phyloP scores from a whole-genome alignment of 2,329 filamentous ascomycete genomes.

The Parastagonospora avenae region DNA sequence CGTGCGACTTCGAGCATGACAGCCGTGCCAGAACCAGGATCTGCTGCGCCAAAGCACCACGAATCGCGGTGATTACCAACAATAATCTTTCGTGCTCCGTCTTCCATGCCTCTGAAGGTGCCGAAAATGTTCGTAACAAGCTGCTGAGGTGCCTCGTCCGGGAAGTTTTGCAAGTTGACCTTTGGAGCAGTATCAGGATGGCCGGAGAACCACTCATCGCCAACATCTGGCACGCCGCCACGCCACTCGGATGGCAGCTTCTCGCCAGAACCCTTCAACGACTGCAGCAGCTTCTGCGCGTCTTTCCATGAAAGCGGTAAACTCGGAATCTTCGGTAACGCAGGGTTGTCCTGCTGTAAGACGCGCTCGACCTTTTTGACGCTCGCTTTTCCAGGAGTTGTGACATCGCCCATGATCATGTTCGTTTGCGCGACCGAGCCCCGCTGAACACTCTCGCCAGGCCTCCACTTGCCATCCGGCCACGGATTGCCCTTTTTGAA shows the following conservation, averaged over 20 bases:
- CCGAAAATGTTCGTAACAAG: constrained; percentile 93
- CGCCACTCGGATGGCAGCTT: constrained; percentile 72
- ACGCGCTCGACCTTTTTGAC: constrained; percentile 69
- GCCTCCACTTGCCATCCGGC: constrained; percentile 80
- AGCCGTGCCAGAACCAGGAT: constrained; percentile 84
- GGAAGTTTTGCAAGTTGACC: constrained; percentile 82
- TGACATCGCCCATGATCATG: constrained; percentile 86
- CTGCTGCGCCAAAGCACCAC: constrained; percentile 85
- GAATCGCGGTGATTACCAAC: constrained; percentile 93
- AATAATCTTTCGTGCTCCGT: constrained; percentile 80
- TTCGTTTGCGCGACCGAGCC: constrained; percentile 80
- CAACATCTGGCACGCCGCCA: constrained; percentile 75
- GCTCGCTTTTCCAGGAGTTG: constrained; percentile 86
- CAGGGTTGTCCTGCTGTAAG: constrained; percentile 70
- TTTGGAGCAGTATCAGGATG: constrained; percentile 70
- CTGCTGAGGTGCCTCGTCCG: constrained; percentile 82
- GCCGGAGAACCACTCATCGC: constrained; percentile 81
- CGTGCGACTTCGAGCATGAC: constrained; percentile 88
- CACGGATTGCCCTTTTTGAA: constrained; percentile 74
- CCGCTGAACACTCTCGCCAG: constrained; percentile 80
- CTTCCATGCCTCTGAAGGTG: constrained; percentile 81
- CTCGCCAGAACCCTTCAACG: constrained; percentile 75
- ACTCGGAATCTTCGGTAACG: constrained; percentile 83
- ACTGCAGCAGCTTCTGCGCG: constrained; percentile 77
- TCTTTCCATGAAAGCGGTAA: constrained; percentile 89